Evolutionary conservation across 495 filamentous ascomycete genomes (phyloP).

Genomic region (Trichoderma parareesei): DNA sequence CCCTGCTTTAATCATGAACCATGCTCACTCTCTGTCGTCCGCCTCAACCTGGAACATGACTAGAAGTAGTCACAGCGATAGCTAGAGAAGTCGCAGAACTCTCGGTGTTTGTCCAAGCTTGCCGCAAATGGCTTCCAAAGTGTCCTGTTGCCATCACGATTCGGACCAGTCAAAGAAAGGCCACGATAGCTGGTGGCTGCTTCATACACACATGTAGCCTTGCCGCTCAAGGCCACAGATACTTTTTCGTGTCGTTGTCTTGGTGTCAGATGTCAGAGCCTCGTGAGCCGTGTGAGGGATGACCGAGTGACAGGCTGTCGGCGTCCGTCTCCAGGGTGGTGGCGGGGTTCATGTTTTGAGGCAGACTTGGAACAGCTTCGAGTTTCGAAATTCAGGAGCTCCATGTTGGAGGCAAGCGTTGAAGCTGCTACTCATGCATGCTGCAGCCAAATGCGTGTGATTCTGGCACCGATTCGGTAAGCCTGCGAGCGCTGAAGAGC

Average conservation of each 20-base stretch:
- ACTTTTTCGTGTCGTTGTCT: background rate
- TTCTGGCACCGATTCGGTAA: background rate
- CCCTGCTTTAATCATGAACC: too few species aligned
- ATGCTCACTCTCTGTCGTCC: too few species aligned
- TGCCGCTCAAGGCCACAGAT: background rate
- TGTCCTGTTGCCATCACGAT: too few species aligned
- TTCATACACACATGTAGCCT: background rate
- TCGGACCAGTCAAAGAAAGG: background rate
- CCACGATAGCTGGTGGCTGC: background rate
- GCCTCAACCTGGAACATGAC: too few species aligned
- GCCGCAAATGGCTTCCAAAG: too few species aligned
- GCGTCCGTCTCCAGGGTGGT: background rate
- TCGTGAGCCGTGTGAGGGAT: background rate
- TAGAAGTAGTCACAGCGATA: too few species aligned
- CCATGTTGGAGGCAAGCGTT: background rate
- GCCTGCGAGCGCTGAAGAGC: too few species aligned
- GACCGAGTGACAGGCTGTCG: background rate
- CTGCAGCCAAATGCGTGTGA: background rate
- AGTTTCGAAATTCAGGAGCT: slow-evolving; percentile 3
- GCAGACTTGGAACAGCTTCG: slow-evolving; percentile 5
- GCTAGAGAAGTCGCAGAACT: too few species aligned
- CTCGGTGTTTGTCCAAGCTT: too few species aligned
- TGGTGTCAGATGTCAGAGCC: background rate
- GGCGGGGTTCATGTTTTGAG: background rate
- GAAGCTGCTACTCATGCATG: background rate